These are phyloP conservation scores for Cyberlindnera maritima DNA, from an alignment of 805 yeast genomes.

Conservation along the genomic window DNA sequence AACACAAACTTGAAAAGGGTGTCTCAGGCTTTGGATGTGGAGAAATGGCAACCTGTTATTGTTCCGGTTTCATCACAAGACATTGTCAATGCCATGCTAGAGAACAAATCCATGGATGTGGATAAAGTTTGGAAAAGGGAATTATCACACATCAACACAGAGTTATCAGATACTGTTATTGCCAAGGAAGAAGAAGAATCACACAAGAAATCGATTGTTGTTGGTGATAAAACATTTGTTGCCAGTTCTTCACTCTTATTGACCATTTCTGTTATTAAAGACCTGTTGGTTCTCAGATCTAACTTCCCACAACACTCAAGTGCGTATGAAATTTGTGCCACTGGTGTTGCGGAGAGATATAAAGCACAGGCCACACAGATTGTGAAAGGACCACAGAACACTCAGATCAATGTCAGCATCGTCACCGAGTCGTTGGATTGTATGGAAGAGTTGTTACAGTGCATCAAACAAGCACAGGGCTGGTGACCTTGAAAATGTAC, in stretches of 20 bases:
- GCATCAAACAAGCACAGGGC: conserved; percentile 12
- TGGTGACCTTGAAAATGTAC: conserved; percentile 2
- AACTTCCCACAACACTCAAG: conserved; percentile 48
- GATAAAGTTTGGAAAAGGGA: conserved; percentile 44
- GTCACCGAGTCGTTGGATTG: conserved; percentile 43
- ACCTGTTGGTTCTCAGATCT: conserved; percentile 53
- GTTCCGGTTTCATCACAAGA: conserved; percentile 47
- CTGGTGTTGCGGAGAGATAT: conserved; percentile 47
- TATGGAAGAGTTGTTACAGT: conserved; percentile 33
- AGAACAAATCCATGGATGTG: conserved; percentile 45
- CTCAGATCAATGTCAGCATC: conserved; percentile 35
- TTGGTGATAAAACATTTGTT: conserved; percentile 55
- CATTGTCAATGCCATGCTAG: conserved; percentile 48
- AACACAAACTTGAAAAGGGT: conserved; percentile 46
- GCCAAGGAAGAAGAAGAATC: conserved; percentile 23
- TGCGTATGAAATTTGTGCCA: conserved; percentile 40
- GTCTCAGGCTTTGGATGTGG: conserved; percentile 54
- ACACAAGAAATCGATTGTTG: conserved; percentile 40
- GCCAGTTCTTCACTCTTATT: conserved; percentile 49
- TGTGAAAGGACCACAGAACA: conserved; percentile 23
- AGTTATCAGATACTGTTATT: conserved; percentile 13
- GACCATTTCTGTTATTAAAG: conserved; percentile 41
- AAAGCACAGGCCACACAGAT: conserved; percentile 41
- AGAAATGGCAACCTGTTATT: conserved; percentile 78
- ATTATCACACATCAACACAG: conserved; percentile 20